Conservation (phyloP, 108 stramenopile species). For the Parietichytrium sp. region DNA sequence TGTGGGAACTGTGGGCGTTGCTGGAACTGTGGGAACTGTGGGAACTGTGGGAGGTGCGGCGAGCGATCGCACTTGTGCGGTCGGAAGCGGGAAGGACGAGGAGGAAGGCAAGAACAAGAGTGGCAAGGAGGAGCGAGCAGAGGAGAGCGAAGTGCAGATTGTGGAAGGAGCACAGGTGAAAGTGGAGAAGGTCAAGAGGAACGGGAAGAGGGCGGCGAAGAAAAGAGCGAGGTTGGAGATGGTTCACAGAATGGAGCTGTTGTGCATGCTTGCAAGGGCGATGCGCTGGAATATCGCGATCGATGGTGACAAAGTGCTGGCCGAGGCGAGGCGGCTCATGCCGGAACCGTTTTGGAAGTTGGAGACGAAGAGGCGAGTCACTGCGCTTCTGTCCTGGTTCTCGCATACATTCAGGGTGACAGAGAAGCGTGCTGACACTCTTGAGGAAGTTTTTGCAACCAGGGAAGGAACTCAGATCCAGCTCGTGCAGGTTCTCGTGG, state of each 20-base stretch:
- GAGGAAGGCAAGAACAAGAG: too few species aligned
- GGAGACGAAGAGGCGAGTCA: not conserved
- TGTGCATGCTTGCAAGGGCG: not conserved
- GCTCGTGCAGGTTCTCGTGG: not conserved
- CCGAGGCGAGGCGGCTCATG: not conserved
- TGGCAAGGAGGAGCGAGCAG: too few species aligned
- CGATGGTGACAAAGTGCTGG: not conserved
- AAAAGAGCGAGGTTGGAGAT: not conserved
- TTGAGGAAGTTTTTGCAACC: not conserved
- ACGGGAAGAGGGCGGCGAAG: not conserved
- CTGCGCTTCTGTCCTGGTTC: not conserved
- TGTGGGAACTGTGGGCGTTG: too few species aligned
- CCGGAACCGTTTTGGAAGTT: not conserved
- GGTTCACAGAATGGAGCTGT: not conserved
- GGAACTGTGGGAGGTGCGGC: too few species aligned
- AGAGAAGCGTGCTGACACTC: not conserved
- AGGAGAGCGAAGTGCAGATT: too few species aligned
- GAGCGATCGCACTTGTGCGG: too few species aligned
- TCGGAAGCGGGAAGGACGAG: too few species aligned
- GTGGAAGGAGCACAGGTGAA: too few species aligned
- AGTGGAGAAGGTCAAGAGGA: not conserved
- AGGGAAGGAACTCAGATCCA: not conserved
- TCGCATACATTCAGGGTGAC: not conserved
- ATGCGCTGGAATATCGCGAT: not conserved
- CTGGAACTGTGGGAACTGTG: too few species aligned